Evolutionary conservation across 208 protist genomes (phyloP).

Genomic region (Crithidia thermophila): DNA sequence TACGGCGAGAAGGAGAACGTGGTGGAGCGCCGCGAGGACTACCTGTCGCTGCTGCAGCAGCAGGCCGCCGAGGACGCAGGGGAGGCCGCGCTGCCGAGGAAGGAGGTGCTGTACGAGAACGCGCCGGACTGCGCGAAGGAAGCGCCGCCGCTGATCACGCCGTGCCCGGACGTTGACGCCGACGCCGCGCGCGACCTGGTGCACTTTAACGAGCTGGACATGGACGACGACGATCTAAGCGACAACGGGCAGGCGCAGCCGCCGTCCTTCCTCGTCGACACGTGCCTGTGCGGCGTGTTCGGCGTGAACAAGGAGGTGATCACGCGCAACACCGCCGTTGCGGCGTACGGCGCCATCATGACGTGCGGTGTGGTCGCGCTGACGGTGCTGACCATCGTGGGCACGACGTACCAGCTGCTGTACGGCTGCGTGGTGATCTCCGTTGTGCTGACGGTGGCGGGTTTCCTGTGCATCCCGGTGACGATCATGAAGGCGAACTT

Average conservation of each 20-base stretch:
- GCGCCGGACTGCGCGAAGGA: neutral
- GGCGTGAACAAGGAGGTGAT: conserved; percentile 38
- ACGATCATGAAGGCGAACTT: conserved; percentile 55
- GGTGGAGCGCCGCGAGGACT: conserved; percentile 25
- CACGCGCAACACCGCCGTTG: conserved; percentile 20
- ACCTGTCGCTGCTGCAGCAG: conserved; percentile 17
- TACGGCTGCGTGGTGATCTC: conserved; percentile 35
- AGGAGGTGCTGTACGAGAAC: neutral
- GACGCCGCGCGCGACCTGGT: neutral
- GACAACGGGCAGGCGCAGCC: neutral
- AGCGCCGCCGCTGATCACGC: neutral
- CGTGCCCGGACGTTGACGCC: neutral
- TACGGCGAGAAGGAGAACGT: conserved; percentile 43
- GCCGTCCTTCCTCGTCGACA: neutral
- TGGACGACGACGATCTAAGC: neutral
- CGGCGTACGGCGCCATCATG: conserved; percentile 42
- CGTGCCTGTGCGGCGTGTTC: conserved; percentile 19
- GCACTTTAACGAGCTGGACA: conserved; percentile 1
- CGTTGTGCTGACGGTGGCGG: conserved; percentile 32
- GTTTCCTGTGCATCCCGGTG: conserved; percentile 50
- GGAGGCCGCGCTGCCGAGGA: neutral
- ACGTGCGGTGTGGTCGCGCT: conserved; percentile 34
- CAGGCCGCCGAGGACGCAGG: neutral
- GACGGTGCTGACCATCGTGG: conserved; percentile 36
- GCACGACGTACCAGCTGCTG: conserved; percentile 34